Percentiles rank a stretch among this genome's conserved stretches.
phyloP scores from a whole-genome alignment of 2,329 filamentous ascomycete species.

The Cercospora canescens region DNA sequence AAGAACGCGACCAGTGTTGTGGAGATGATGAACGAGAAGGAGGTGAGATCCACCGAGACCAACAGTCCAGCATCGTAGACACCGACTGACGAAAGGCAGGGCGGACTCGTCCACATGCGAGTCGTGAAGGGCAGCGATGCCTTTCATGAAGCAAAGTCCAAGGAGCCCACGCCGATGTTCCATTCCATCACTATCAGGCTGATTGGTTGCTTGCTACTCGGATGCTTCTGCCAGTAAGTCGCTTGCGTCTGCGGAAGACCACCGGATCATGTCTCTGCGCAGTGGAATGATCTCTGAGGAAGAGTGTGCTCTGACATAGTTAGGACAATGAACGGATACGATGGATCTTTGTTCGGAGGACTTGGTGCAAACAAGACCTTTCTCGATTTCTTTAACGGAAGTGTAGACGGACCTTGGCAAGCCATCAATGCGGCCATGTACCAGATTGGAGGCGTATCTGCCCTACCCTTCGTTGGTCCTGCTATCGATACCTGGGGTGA shows the following conservation, averaged over 20 bases:
- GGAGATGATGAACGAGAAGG: conserved; percentile 16
- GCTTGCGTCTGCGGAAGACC: not conserved
- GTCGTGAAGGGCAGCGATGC: conserved; percentile 55
- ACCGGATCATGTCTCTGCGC: not conserved
- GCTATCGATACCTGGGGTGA: conserved; percentile 49
- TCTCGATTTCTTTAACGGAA: conserved; percentile 44
- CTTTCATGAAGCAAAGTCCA: conserved; percentile 56
- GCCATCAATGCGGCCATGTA: conserved; percentile 50
- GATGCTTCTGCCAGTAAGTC: conserved; percentile 41
- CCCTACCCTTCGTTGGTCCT: conserved; percentile 50
- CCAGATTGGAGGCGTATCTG: conserved; percentile 48
- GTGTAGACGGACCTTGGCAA: conserved; percentile 45
- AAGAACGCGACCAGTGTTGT: conserved; percentile 11
- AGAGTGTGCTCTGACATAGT: not conserved
- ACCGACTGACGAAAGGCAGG: not conserved
- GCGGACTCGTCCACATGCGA: conserved; percentile 9
- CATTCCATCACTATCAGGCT: conserved; percentile 24
- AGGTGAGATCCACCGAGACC: conserved; percentile 9
- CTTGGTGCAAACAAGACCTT: conserved; percentile 51
- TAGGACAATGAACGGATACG: conserved; percentile 51
- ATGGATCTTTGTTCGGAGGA: conserved; percentile 58
- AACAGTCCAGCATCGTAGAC: not conserved
- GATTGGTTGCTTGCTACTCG: conserved; percentile 32
- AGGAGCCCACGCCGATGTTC: conserved; percentile 47
- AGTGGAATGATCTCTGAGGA: not conserved